These are phyloP conservation scores for Cladosporium velox DNA, from an alignment of 2,329 filamentous ascomycete genomes.

Conservation along the genomic window DNA sequence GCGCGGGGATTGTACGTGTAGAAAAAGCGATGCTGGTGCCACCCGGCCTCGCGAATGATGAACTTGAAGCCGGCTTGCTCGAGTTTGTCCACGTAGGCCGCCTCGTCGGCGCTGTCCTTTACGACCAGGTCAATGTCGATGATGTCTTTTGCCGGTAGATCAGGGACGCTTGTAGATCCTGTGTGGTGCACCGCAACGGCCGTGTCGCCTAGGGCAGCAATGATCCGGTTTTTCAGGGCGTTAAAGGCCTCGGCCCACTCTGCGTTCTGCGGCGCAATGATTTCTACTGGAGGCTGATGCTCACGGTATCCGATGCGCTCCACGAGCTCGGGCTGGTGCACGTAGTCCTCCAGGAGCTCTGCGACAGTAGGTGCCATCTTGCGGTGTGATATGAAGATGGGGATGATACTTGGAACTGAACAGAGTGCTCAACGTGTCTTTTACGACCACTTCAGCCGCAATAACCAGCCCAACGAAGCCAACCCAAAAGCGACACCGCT, in stretches of 20 bases:
- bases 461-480: neutral
- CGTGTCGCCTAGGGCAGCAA: slow-evolving; percentile 38
- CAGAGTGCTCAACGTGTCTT: neutral
- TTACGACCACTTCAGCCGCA: neutral
- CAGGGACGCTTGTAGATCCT: slow-evolving; percentile 55
- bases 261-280: slow-evolving; percentile 42
- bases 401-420: neutral
- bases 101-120: slow-evolving; percentile 43
- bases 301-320: slow-evolving; percentile 29
- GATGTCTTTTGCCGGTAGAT: slow-evolving; percentile 53
- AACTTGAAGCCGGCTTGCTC: slow-evolving; percentile 51
- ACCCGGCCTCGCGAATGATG: slow-evolving; percentile 48
- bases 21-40: slow-evolving; percentile 55
- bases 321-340: slow-evolving; percentile 20
- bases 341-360: slow-evolving; percentile 23
- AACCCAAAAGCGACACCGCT: slow-evolving; percentile 6
- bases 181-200: slow-evolving; percentile 44
- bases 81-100: slow-evolving; percentile 46
- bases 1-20: slow-evolving; percentile 38
- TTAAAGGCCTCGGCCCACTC: slow-evolving; percentile 42
- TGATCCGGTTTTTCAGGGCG: slow-evolving; percentile 39
- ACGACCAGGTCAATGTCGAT: slow-evolving; percentile 57
- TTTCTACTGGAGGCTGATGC: slow-evolving; percentile 25
- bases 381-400: neutral
- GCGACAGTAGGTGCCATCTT: slow-evolving; percentile 20